Percentiles rank a stretch among this genome's conserved stretches.
Conservation (phyloP, 257 asterid species). For the Solanum pinnatisectum region DNA sequence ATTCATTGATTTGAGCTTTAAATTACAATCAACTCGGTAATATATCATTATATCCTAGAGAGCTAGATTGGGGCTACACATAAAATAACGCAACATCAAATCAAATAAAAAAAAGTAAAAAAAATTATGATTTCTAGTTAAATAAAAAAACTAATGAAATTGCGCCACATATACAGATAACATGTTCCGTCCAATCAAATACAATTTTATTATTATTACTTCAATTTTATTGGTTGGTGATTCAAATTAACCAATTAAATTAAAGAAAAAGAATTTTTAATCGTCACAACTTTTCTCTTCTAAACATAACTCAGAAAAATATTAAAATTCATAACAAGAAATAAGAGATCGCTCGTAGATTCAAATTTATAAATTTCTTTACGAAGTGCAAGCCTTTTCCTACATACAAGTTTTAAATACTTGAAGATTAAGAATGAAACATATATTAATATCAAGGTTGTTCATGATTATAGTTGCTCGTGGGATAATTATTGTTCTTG, state of each 20-base stretch:
- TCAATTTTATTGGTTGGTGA: not conserved
- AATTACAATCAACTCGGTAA: not conserved
- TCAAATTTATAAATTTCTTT: too few relatives aligned
- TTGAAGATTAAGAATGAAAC: not conserved
- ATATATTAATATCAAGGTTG: not conserved
- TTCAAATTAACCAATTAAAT: not conserved
- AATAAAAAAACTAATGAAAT: not conserved
- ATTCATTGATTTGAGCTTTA: not conserved
- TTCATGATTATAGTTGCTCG: not conserved
- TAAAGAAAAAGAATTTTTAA: too few relatives aligned
- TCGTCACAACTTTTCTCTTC: not conserved
- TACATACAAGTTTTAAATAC: not conserved
- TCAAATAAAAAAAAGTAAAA: not conserved
- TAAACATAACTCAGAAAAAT: not conserved
- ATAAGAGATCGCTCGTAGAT: not conserved
- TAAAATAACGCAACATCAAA: not conserved
- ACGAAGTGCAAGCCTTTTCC: not conserved
- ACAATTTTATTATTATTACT: not conserved
- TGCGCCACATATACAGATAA: fast-evolving
- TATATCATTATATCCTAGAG: not conserved
- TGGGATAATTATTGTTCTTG: not conserved
- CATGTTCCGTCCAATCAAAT: not conserved
- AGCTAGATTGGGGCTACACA: not conserved
- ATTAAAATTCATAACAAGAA: not conserved
- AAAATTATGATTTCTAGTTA: not conserved